Evolutionary conservation across 495 filamentous ascomycete genomes (phyloP).

Genomic region (Neurospora sp.): DNA sequence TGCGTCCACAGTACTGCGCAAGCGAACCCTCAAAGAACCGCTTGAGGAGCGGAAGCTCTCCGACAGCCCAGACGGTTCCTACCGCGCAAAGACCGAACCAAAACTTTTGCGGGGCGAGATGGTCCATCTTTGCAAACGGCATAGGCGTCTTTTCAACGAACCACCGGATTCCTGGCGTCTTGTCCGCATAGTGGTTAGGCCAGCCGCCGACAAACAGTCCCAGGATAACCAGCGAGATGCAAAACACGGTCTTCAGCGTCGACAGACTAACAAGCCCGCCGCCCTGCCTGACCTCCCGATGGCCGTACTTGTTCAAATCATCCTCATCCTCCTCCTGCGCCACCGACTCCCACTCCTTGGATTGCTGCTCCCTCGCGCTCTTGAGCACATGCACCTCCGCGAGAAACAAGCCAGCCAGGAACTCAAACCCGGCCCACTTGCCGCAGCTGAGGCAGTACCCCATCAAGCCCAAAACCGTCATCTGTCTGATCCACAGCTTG

Average conservation of each 20-base stretch:
- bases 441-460: constrained; percentile 48
- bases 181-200: constrained; percentile 30
- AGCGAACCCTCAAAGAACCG: constrained; percentile 43
- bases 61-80: constrained; percentile 45
- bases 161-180: constrained; percentile 26
- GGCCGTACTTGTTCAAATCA: not conserved
- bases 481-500: constrained; percentile 34
- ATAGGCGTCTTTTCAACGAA: constrained; percentile 24
- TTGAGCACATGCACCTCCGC: constrained; percentile 43
- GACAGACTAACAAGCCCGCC: not conserved
- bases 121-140: constrained; percentile 23
- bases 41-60: constrained; percentile 40
- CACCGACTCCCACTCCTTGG: constrained; percentile 12
- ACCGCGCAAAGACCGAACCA: constrained; percentile 50
- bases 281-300: not conserved
- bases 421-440: constrained; percentile 51
- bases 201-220: constrained; percentile 36
- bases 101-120: constrained; percentile 31
- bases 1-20: constrained; percentile 52
- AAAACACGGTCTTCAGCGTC: constrained; percentile 8
- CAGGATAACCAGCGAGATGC: constrained; percentile 20
- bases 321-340: constrained; percentile 2
- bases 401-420: constrained; percentile 49
- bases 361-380: constrained; percentile 2
- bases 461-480: constrained; percentile 33